These are phyloP conservation scores for Trichoderma brevicompactum DNA, from an alignment of 2,329 filamentous ascomycete species.

Conservation along the genomic window DNA sequence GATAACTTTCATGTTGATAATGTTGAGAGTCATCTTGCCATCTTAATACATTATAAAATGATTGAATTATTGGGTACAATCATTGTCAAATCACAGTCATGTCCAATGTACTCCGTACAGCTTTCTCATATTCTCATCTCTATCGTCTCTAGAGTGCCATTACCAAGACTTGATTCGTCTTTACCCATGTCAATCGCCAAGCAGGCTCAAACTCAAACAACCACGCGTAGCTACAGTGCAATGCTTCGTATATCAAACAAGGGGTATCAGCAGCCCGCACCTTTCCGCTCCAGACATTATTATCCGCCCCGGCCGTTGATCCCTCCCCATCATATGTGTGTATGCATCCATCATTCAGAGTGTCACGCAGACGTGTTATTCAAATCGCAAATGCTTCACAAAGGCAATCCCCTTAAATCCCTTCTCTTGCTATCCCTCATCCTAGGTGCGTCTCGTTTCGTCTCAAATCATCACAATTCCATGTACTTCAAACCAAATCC, in stretches of 20 bases:
- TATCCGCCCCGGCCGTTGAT: neutral
- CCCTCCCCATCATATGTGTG: neutral
- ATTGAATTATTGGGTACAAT: neutral
- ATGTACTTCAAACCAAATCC: slow-evolving; percentile 49
- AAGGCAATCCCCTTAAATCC: neutral
- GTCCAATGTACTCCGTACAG: neutral
- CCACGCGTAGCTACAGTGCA: neutral
- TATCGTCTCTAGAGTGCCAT: neutral
- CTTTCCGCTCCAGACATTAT: neutral
- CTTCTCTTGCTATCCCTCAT: neutral
- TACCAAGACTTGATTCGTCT: slow-evolving; percentile 13
- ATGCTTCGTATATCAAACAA: neutral
- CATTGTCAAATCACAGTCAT: neutral
- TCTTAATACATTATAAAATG: too few species aligned
- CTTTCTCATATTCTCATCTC: neutral
- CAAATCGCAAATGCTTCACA: neutral
- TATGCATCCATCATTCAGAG: neutral
- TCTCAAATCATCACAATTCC: too few species aligned
- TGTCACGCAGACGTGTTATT: neutral
- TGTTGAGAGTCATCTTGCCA: neutral
- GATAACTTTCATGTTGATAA: neutral
- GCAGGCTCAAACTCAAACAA: neutral
- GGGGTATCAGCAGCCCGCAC: neutral
- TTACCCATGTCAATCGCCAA: neutral
- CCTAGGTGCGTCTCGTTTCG: too few species aligned